A percentile compares a stretch with the other conserved stretches of the same genome.
These are phyloP conservation scores for Debaryomyces nepalensis DNA, from an alignment of 1,139 yeast genomes.

Conservation along the genomic window DNA sequence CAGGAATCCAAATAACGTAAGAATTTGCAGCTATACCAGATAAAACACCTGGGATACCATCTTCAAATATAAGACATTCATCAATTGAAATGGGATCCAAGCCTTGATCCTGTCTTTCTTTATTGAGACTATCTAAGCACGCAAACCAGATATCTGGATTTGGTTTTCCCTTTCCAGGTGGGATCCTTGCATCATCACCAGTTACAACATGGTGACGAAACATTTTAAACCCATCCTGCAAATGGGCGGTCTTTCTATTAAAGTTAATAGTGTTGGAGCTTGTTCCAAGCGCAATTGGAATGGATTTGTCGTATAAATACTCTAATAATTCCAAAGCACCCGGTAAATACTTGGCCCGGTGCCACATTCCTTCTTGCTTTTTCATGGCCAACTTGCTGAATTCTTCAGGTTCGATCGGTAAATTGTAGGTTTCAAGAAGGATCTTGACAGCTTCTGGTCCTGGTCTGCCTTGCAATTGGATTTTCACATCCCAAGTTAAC, in stretches of 20 bases:
- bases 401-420: slow-evolving; percentile 72
- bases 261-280: slow-evolving; percentile 70
- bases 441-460: slow-evolving; percentile 67
- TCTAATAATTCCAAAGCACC: slow-evolving; percentile 78
- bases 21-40: slow-evolving; percentile 88
- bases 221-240: slow-evolving; percentile 59
- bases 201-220: slow-evolving; percentile 76
- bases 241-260: slow-evolving; percentile 69
- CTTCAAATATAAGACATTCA: slow-evolving; percentile 91
- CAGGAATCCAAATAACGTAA: slow-evolving; percentile 91
- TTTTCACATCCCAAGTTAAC: slow-evolving; percentile 87
- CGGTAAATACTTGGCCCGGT: slow-evolving; percentile 67
- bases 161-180: slow-evolving; percentile 89
- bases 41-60: slow-evolving; percentile 86
- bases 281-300: slow-evolving; percentile 94
- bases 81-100: slow-evolving; percentile 59
- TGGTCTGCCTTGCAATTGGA: slow-evolving; percentile 87
- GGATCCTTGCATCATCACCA: slow-evolving; percentile 86
- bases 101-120: slow-evolving; percentile 37
- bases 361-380: slow-evolving; percentile 68
- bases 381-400: slow-evolving; percentile 53
- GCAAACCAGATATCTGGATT: slow-evolving; percentile 89
- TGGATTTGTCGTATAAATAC: slow-evolving; percentile 46
- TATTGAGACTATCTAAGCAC: slow-evolving; percentile 73
- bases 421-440: slow-evolving; percentile 66